A percentile compares a stretch with the other conserved stretches of the same genome.
Evolutionary conservation across 129 eudicot species (phyloP).

Genomic region (Ambrosia trifida): DNA sequence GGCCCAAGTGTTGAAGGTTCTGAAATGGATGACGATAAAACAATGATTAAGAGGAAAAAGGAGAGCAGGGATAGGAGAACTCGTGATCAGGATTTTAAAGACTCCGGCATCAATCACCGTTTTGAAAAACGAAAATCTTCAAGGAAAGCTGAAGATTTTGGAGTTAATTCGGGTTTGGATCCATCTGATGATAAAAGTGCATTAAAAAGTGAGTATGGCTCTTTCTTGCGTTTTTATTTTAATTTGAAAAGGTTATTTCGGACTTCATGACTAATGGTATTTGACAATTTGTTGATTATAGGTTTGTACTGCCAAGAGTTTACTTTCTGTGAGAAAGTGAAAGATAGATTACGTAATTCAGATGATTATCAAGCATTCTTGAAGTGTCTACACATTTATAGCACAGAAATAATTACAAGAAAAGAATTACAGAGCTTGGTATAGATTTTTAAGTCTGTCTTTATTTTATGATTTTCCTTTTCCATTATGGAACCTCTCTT

Average conservation of each 20-base stretch:
- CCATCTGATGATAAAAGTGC: slow-evolving; percentile 72
- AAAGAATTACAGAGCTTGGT: slow-evolving; percentile 90
- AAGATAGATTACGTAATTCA: slow-evolving; percentile 70
- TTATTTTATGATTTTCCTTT: neutral
- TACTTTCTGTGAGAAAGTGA: slow-evolving; percentile 91
- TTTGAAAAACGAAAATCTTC: slow-evolving; percentile 72
- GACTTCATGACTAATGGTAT: slow-evolving; percentile 8
- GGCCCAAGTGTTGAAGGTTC: slow-evolving; percentile 53
- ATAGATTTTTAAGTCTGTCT: slow-evolving; percentile 24
- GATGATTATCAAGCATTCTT: slow-evolving; percentile 97
- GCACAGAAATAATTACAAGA: slow-evolving; percentile 95
- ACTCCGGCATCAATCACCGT: slow-evolving; percentile 59
- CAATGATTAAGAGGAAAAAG: slow-evolving; percentile 63
- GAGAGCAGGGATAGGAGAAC: slow-evolving; percentile 63
- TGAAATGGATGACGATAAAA: slow-evolving; percentile 73
- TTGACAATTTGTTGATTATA: slow-evolving; percentile 29
- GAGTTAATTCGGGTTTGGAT: slow-evolving; percentile 46
- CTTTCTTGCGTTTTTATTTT: neutral
- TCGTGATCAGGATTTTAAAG: slow-evolving; percentile 75
- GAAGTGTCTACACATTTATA: slow-evolving; percentile 94
- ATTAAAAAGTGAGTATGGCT: slow-evolving; percentile 64
- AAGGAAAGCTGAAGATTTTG: slow-evolving; percentile 74
- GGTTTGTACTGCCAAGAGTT: slow-evolving; percentile 84
- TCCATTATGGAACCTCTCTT: neutral
- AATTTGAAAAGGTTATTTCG: neutral